Base-by-base conservation (phyloP, 2,329 filamentous ascomycete species). In the Sphaceloma murrayae region DNA sequence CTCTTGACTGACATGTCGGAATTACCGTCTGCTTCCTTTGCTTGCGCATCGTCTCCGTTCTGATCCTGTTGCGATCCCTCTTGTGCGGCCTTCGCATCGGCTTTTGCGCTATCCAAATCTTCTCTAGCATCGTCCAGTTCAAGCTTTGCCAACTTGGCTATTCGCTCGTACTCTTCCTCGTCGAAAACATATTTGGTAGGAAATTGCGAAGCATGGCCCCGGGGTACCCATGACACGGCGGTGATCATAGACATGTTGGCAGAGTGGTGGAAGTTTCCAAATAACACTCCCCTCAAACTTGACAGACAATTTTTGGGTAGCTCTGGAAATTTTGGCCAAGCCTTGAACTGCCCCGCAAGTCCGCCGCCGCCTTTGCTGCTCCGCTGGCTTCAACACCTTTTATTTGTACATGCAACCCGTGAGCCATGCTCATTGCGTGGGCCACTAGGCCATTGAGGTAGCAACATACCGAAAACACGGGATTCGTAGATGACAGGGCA, bases 41-140 rank as follows among this genome's bases (percentile, higher is more conserved):
- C 46, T 31, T 47, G 47, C 36, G n/a, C n/a, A n/a, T 48, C 39
- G 14, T 24, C 36, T 14, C 43, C 51, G 54, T 61, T 36, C 51
- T 30, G 31, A 19, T 29, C 56, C 22, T 51, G 13, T 53, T 51
- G 3, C 53, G 52, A 14, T 56, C 60, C 18, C 62, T 61, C 40
- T 32, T 43, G 3, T 58, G 53, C 38, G 47, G 52, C 10, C 19
- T 14, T 30, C 19, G n/a, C 36, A 14, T 57, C 54, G 6, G 57
- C 54, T 13, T 52, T 70, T 8, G 86, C 86, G 54, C 83, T 79
- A 52, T 82, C 77, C 49, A 94, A 66, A 58, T 91, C 88, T 19
- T 88, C 84, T 58, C 89, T 82, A 18, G 91, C 91, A 65, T 96
- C 91, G 58, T 95, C 85, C 22, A 95, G 75, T 66, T 94, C 82